These are phyloP conservation scores for Suhomyces terraborum DNA, from an alignment of 1,139 yeast species.

Conservation along the genomic window DNA sequence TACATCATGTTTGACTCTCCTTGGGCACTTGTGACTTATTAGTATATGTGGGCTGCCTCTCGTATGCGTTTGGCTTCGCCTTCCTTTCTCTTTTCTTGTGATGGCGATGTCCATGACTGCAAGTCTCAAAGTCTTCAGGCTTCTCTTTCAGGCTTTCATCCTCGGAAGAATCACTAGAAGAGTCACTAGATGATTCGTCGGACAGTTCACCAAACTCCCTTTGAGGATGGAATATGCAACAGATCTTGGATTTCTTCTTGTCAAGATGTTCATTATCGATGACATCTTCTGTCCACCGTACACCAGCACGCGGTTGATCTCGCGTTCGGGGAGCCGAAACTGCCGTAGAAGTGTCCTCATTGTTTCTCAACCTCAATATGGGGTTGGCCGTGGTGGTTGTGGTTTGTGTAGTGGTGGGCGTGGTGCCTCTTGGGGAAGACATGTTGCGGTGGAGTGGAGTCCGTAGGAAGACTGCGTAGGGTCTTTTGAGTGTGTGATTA, in stretches of 20 bases:
- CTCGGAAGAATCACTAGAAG: constrained; percentile 36
- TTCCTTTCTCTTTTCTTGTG: constrained; percentile 12
- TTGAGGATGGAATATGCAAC: constrained; percentile 91
- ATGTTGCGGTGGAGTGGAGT: too few species aligned
- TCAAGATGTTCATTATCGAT: constrained; percentile 87
- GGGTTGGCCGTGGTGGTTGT: constrained; percentile 13
- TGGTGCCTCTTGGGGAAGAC: constrained; percentile 8
- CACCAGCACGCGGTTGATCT: constrained; percentile 43
- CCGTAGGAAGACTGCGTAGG: too few species aligned
- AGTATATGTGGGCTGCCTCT: constrained; percentile 65
- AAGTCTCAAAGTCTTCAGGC: constrained; percentile 9
- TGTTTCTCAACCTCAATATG: constrained; percentile 15
- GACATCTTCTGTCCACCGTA: constrained; percentile 83
- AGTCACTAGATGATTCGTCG: constrained; percentile 29
- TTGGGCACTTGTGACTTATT: constrained; percentile 25
- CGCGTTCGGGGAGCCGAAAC: constrained; percentile 1
- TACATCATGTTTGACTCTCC: background rate
- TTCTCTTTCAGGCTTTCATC: constrained; percentile 10
- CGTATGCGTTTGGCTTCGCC: constrained; percentile 70
- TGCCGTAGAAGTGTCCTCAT: background rate
- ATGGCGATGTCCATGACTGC: constrained; percentile 13
- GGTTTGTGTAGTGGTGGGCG: constrained; percentile 10
- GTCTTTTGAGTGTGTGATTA: background rate
- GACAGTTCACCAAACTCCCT: constrained; percentile 55
- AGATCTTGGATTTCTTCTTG: constrained; percentile 87